Evolutionary conservation across 2,329 filamentous ascomycete species (phyloP).

Genomic region (Phialophora macrospora): DNA sequence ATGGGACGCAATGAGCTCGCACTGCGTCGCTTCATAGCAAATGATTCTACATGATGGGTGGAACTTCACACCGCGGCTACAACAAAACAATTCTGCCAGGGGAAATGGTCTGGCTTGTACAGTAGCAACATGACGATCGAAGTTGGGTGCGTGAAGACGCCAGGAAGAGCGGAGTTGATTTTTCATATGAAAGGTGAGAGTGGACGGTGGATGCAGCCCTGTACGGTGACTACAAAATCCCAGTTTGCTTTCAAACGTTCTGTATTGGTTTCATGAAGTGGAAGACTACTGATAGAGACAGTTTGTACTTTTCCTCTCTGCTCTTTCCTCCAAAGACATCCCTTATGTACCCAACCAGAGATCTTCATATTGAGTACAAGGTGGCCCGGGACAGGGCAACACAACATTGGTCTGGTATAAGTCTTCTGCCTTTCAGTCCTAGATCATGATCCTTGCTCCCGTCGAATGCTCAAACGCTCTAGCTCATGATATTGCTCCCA

Average conservation of each 20-base stretch:
- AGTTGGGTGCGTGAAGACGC: neutral
- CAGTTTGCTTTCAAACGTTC: neutral
- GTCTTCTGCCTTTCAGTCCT: constrained; percentile 1
- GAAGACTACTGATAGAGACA: constrained; percentile 14
- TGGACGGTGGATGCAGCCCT: neutral
- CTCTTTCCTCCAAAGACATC: constrained; percentile 9
- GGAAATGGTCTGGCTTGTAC: neutral
- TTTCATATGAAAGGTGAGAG: neutral
- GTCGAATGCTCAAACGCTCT: constrained; percentile 8
- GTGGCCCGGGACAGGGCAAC: constrained; percentile 5
- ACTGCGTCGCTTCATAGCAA: neutral
- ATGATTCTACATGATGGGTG: neutral
- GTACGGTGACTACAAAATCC: neutral
- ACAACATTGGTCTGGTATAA: constrained; percentile 1
- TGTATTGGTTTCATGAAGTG: constrained; percentile 16
- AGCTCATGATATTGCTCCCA: constrained; percentile 1
- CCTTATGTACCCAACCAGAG: constrained; percentile 20
- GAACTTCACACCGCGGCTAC: neutral
- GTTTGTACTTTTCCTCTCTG: constrained; percentile 13
- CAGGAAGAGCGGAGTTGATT: neutral
- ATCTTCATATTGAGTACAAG: constrained; percentile 15
- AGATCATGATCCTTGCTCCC: constrained; percentile 1
- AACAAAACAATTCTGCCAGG: neutral
- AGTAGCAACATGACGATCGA: neutral
- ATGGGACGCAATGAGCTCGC: neutral